A percentile compares a stretch with the other conserved stretches of the same genome.
Conservation (phyloP, 148 eudicot genomes). For the Tetragonia tetragonoides region DNA sequence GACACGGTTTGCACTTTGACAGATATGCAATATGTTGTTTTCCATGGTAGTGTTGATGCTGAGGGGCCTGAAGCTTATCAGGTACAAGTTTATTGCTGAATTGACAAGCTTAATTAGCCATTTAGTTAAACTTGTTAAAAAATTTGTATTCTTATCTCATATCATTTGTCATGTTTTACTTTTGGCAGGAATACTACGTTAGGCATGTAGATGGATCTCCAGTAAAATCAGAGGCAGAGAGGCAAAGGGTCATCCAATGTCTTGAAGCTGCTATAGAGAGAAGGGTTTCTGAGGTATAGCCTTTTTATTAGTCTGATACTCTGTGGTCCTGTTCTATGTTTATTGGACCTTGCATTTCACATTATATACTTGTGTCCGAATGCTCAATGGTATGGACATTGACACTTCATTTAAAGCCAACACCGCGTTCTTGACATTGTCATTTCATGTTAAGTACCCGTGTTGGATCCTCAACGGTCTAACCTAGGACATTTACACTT, state of each 20-base stretch:
- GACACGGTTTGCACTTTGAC: conserved; percentile 89
- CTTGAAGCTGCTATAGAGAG: conserved; percentile 91
- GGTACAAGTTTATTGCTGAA: conserved; percentile 35
- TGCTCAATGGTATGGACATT: too few species aligned
- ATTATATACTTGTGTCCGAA: too few species aligned
- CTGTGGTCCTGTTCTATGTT: too few species aligned
- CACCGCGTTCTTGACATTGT: too few species aligned
- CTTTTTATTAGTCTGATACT: background rate
- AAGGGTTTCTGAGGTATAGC: conserved; percentile 83
- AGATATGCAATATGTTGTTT: conserved; percentile 93
- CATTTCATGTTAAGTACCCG: too few species aligned
- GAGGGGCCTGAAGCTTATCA: conserved; percentile 82
- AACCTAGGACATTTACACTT: too few species aligned
- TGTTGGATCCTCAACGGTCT: too few species aligned
- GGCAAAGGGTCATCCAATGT: conserved; percentile 81
- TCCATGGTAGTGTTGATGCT: conserved; percentile 82
- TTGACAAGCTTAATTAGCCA: background rate
- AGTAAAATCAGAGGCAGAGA: conserved; percentile 89
- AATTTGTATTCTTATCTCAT: background rate
- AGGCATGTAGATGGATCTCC: conserved; percentile 90
- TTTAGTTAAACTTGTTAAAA: background rate
- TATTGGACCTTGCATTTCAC: too few species aligned
- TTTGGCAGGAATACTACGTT: conserved; percentile 72
- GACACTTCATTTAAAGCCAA: too few species aligned
- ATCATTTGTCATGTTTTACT: background rate